A percentile compares a stretch with the other conserved stretches of the same genome.
Conservation (phyloP, 371 early-diverging fungal genomes). For the Polyrhizophydium stewartii region DNA sequence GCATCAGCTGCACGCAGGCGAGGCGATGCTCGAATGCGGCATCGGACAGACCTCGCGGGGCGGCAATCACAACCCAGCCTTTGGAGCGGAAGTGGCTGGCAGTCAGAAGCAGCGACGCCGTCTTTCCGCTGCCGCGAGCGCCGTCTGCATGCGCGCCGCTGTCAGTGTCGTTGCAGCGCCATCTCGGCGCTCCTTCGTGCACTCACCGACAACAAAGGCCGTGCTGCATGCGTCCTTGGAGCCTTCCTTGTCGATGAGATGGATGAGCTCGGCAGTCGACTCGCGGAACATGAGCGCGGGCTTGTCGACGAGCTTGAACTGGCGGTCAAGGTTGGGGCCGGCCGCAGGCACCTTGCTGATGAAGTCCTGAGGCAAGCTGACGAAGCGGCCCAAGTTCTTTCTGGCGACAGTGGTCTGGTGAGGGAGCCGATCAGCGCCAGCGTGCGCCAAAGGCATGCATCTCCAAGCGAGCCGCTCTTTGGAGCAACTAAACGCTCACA, state of each 20-base stretch:
- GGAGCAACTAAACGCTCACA: too few relatives aligned
- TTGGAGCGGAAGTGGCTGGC: constrained; percentile 35
- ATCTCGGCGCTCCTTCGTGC: neutral
- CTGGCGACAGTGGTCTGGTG: neutral
- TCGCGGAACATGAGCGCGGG: constrained; percentile 12
- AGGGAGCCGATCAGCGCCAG: too few relatives aligned
- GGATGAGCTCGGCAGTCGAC: constrained; percentile 13
- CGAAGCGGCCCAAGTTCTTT: neutral
- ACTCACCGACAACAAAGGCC: neutral
- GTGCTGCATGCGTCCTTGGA: neutral
- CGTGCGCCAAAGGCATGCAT: too few relatives aligned
- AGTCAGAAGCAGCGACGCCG: constrained; percentile 33
- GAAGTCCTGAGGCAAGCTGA: neutral
- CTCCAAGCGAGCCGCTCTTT: too few relatives aligned
- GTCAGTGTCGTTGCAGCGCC: neutral
- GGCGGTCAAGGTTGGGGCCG: neutral
- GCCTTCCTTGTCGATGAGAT: constrained; percentile 4
- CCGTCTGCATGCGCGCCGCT: constrained; percentile 15
- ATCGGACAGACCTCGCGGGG: constrained; percentile 41
- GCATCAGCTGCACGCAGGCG: too few relatives aligned
- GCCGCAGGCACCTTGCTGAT: neutral
- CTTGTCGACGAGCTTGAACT: neutral
- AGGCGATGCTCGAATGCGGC: too few relatives aligned
- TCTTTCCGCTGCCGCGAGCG: constrained; percentile 36
- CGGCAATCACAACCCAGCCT: constrained; percentile 39